Evolutionary conservation across 768 basidiomycete genomes (phyloP).

Genomic region (Macrolepiota fuliginosa): DNA sequence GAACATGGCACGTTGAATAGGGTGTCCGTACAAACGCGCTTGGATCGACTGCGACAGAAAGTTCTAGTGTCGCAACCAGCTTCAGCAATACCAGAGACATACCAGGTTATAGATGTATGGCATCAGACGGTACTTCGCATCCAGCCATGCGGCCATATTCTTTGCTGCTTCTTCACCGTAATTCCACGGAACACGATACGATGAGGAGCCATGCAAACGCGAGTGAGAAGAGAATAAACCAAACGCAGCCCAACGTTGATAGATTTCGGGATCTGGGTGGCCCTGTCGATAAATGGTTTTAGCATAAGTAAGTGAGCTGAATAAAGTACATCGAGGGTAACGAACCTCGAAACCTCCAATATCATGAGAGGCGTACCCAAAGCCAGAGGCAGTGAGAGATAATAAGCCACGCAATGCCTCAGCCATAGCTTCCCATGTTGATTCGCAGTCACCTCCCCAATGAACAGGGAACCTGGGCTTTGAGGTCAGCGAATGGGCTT

Average conservation of each 20-base stretch:
- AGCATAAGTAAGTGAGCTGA: not conserved
- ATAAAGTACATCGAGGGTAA: not conserved
- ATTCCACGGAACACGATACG: conserved; percentile 77
- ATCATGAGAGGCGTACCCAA: conserved; percentile 71
- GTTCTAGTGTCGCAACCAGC: not conserved
- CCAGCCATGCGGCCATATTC: conserved; percentile 59
- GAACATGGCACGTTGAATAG: conserved; percentile 65
- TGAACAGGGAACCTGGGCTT: conserved; percentile 42
- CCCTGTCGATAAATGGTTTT: conserved; percentile 35
- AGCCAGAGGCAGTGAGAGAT: conserved; percentile 67
- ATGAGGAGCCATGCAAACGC: conserved; percentile 67
- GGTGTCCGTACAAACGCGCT: conserved; percentile 50
- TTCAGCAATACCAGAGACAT: conserved; percentile 14
- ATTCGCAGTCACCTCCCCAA: conserved; percentile 78
- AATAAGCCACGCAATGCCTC: conserved; percentile 67
- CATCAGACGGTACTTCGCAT: conserved; percentile 70
- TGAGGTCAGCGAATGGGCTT: not conserved
- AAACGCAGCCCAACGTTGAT: conserved; percentile 76
- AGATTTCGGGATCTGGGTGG: conserved; percentile 64
- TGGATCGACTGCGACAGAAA: conserved; percentile 41
- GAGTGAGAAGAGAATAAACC: conserved; percentile 77
- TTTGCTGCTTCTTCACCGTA: conserved; percentile 70
- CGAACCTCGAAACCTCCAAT: conserved; percentile 74
- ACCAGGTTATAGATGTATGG: conserved; percentile 66
- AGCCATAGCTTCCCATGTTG: conserved; percentile 77